Base-by-base conservation (phyloP, 768 basidiomycete species). In the Lentinula sp. region DNA sequence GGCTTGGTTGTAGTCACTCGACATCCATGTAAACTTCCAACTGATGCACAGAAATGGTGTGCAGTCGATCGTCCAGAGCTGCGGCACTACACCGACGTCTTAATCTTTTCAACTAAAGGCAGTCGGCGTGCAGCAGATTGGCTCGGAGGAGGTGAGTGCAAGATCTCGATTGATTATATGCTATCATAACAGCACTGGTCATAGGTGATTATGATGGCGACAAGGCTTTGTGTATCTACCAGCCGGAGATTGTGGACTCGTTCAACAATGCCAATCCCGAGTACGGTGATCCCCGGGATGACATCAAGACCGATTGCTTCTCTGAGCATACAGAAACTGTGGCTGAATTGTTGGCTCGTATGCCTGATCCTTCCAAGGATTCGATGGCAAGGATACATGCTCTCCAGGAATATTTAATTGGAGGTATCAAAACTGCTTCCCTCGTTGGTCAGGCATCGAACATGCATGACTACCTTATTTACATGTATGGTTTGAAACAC, bases 21-120 rank as follows among this genome's bases (percentile, higher is more conserved):
- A 18, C 74, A 77, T 64, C 80, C 80, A 16, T 81, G 80, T 68
- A 80, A 80, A 54, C 68, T 80, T 5, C 78, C 80, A 5, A 76
- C 75, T 5, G 80, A 81, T 63, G 69, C 76, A 0, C 80, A 79
- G 65, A 80, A 79, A 78, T 79, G 79, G 57, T 71, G 59, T 46
- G 79, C 77, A 13, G 80, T 82, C 2, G 71, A 73, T 31, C 65
- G 70, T 21, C 69, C 71, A 11, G 73, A 75, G 59, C 69, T 81
- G 3, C 67, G 71, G 23, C 62, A 72, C 28, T 77, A 75, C 55
- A 65, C 64, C 3, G 75, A 82, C 66, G 78, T 81, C 4, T 76
- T 82, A 11, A 70, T 74, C 23, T 64, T 70, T 43, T 70, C 72
- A 23, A 62, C 65, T 2, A 69, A 70, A 57, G 74, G 74, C 5